Evolutionary conservation across 768 basidiomycete species (phyloP), one percentile per base, ranked within the genome.

Genomic region (Dictyophora rubrovolvata): DNA sequence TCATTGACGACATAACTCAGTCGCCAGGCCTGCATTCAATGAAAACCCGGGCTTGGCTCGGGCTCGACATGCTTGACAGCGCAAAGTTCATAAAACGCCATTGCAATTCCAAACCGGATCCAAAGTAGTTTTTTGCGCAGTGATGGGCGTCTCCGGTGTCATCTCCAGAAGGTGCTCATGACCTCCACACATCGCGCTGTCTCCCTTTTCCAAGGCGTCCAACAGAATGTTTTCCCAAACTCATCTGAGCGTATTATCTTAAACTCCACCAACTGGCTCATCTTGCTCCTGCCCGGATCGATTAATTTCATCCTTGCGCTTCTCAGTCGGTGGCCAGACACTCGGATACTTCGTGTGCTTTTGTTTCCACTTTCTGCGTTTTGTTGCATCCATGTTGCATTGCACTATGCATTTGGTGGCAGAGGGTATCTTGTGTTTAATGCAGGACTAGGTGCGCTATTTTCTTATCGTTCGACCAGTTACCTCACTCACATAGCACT

Each of bases 241-340:
- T 12, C n/a, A 12, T 12, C 12, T 42, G 42, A 42, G 12, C 42
- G 42, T 12, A 42, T 42, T 42, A 12, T n/a, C 12, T 42, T 42
- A 9, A 42, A 42, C 42, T 42, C 42, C 4, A 42, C 42, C 12
- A 42, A 42, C 10, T 42, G 42, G 42, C 42, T 9, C 10, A 12
- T 14, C 42, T 42, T 42, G 35, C 61, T 75, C 16, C 22, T 73
- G 7, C 73, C 73, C 18, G 72, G 79, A 60, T 57, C 81, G 5
- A 86, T 86, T 0, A 81, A 82, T 64, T 65, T 86, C 16, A 78
- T 82, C 64, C 74, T 91, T 71, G 85, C 84, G 48, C 88, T 86
- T 68, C 79, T 91, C 12, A 79, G 82, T 2, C 77, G 89, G 60
- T 72, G 86, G 59, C 81, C 79, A 8, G 75, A 83, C 48, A 91